phyloP scores from a whole-genome alignment of 345 rosid species.

The Raphanus raphanistrum region DNA sequence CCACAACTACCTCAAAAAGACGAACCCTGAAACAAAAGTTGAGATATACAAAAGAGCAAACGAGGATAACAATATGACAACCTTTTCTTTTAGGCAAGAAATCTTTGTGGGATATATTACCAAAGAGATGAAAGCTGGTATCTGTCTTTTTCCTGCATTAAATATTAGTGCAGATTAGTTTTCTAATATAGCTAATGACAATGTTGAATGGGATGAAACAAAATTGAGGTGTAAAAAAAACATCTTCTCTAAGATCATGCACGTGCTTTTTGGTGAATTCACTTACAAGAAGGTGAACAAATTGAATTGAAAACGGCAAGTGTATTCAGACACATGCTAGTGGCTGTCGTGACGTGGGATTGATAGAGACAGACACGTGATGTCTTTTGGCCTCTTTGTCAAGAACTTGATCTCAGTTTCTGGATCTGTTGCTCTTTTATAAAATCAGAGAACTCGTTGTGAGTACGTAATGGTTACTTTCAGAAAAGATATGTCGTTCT shows the following conservation, averaged over 20 bases:
- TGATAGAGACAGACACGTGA: conserved; percentile 37
- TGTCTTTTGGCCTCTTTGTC: conserved; percentile 31
- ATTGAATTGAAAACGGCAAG: conserved; percentile 17
- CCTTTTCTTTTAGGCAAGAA: conserved; percentile 25
- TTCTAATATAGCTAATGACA: conserved; percentile 12
- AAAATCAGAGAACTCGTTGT: not conserved
- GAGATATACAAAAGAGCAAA: conserved; percentile 22
- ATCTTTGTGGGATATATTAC: conserved; percentile 9
- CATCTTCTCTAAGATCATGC: not conserved
- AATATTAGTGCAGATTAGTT: not conserved
- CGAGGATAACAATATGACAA: conserved; percentile 10
- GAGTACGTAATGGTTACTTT: not conserved
- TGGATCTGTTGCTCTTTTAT: not conserved
- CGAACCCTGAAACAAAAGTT: conserved; percentile 32
- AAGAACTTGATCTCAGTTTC: conserved; percentile 27
- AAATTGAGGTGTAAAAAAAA: conserved; percentile 1
- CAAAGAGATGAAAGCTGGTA: conserved; percentile 29
- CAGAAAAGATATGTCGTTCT: not conserved
- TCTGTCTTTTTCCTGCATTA: conserved; percentile 20
- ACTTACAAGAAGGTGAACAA: not conserved
- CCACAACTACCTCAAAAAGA: conserved; percentile 23
- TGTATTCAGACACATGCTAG: conserved; percentile 7
- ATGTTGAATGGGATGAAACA: conserved; percentile 10
- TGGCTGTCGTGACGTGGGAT: conserved; percentile 22
- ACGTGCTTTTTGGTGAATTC: not conserved